phyloP scores from a whole-genome alignment of 371 early-diverging fungal genomes.

The Syncephalastrum sp. region DNA sequence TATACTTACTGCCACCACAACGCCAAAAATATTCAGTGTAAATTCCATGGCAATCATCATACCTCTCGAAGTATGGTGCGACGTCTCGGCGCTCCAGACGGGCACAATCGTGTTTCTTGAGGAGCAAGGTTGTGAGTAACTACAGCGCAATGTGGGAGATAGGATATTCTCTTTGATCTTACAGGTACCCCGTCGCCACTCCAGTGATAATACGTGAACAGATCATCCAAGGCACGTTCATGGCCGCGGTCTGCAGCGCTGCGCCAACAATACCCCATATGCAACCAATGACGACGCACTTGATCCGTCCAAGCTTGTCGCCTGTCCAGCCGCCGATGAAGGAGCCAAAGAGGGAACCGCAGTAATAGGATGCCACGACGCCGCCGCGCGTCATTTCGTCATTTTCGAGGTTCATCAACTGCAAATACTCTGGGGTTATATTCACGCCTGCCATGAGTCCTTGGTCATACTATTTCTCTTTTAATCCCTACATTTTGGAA shows the following conservation, averaged over 20 bases:
- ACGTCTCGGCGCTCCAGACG: slow-evolving; percentile 47
- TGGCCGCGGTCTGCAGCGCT: slow-evolving; percentile 29
- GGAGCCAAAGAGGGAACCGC: slow-evolving; percentile 39
- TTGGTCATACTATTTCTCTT: slow-evolving; percentile 32
- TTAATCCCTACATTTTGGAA: background rate
- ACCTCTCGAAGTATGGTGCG: slow-evolving; percentile 39
- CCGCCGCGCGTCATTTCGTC: slow-evolving; percentile 40
- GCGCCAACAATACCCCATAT: slow-evolving; percentile 27
- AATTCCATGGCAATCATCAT: slow-evolving; percentile 41
- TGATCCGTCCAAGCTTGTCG: slow-evolving; percentile 28
- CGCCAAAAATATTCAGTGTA: slow-evolving; percentile 43
- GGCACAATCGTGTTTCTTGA: slow-evolving; percentile 43
- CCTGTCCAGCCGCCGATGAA: slow-evolving; percentile 35
- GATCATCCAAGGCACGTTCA: slow-evolving; percentile 30
- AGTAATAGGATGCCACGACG: slow-evolving; percentile 35
- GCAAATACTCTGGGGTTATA: slow-evolving; percentile 31
- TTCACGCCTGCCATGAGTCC: slow-evolving; percentile 47
- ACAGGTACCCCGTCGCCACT: slow-evolving; percentile 45
- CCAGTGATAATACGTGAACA: slow-evolving; percentile 46
- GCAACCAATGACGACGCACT: slow-evolving; percentile 28
- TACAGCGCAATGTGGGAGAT: background rate
- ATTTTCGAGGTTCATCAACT: slow-evolving; percentile 28
- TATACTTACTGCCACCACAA: slow-evolving; percentile 31
- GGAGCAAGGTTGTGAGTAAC: background rate
- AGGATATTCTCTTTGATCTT: slow-evolving; percentile 7